Base-by-base conservation (phyloP, 1,139 yeast species). In the Pichia sp. region DNA sequence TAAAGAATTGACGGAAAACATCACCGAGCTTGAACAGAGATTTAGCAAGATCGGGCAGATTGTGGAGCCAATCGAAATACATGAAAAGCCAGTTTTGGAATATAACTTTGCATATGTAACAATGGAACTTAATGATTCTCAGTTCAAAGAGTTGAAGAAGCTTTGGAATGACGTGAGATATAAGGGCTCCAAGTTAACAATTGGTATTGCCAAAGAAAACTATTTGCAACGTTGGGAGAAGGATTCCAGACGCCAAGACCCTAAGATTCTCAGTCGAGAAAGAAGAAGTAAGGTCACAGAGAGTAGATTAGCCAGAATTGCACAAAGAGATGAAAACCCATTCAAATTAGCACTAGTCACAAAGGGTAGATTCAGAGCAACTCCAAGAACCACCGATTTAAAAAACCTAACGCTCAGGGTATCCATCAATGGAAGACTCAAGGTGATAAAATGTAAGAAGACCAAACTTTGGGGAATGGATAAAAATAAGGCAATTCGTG, bases 391-490 rank as follows among this genome's bases (percentile, higher is more conserved):
- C 52, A 30, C 45, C 5, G 75, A 77, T 51, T 63, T 77, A 51
- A 77, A 80, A 50, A 76, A 75, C 55, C 80, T 85, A 62, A 85
- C 95, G 0, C 74, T 88, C 59, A 75, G 97, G 59, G 78, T 87
- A 3, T 72, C 78, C 52, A 77, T 85, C 38, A 80, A 83, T 61
- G 87, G 90, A 5, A 78, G 78, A 23, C 73, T 84, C 52, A 82
- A 83, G 65, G 75, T 75, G 6, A 71, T 84, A 57, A 81, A 81
- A 63, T 75, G 84, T 59, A 78, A 76, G 63, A 88, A 88, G 71
- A 82, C 85, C 30, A 90, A 90, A 64, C 75, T 93, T 47, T 93
- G 99, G 99, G 98, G 98, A 8, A 76, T 82, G 57, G 92, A 87
- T 61, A 85, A 87, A 71, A 78, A 80, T 61, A 83, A 79, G 62